Base-by-base conservation (phyloP, 1,284 basidiomycete species). In the Ganoderma leucocontextum region DNA sequence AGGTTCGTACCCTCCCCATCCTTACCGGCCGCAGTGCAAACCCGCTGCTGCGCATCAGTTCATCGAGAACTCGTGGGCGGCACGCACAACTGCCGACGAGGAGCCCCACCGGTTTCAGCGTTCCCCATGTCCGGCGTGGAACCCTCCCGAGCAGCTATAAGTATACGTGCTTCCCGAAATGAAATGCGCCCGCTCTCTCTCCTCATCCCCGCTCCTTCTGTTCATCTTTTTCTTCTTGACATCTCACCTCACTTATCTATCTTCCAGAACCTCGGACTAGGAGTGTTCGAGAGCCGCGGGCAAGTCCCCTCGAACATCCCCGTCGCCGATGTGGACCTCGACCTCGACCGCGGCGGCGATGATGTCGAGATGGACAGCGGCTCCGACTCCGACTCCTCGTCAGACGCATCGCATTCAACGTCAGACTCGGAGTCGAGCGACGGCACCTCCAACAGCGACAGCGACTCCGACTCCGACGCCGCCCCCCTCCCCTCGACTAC, bases 191-290 rank as follows among this genome's bases (percentile, higher is more conserved):
- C 57, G 57, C 35, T 39, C n/a, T 59, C 17, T 19, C 19, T 22
- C 35, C 13, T 35, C 35, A 9, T 55, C 33, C 36, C 58, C 58
- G 12, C 15, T 22, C 39, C 12, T 25, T 60, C n/a, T 39, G 38
- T 15, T 25, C 7, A 17, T 25, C 38, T 38, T 57, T 59, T 42
- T 53, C 60, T 62, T 52, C 63, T 22, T 58, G 47, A 63, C 62
- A n/a, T 5, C 29, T 19, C 44, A 35, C 72, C 22, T 22, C 35
- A 19, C 55, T 4, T 35, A 13, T 22, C 55, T 10, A 33, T 22
- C 38, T 29, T 41, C 25, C 61, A 91, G 89, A 86, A 90, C 70
- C 84, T 91, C 33, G 90, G 89, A 8, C 82, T 91, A 0, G 89
- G 90, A 7, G 82, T 91, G 1, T 89, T 89, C 68, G 87, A 90